Evolutionary conservation across 371 early-diverging fungal genomes (phyloP).

Genomic region (Paraphysoderma sedebokerense): DNA sequence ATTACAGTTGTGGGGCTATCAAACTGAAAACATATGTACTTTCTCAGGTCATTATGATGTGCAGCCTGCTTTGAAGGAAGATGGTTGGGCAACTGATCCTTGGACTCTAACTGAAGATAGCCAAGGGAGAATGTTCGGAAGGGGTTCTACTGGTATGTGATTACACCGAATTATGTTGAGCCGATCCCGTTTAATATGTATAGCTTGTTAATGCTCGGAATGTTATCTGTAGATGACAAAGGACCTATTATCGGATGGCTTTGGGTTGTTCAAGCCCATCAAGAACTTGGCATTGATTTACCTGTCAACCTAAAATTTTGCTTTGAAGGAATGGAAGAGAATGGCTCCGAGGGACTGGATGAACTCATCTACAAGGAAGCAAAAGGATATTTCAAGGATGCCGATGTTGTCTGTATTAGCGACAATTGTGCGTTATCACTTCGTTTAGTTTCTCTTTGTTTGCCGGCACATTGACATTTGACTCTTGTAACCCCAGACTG

Average conservation of each 20-base stretch:
- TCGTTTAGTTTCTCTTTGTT: background rate
- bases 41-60: constrained; percentile 95
- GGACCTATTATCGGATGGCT: constrained; percentile 81
- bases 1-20: background rate
- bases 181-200: no score
- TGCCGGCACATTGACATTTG: background rate
- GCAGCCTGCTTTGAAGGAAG: constrained; percentile 82
- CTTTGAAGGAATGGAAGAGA: constrained; percentile 88
- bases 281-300: constrained; percentile 66
- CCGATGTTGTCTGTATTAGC: constrained; percentile 85
- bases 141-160: constrained; percentile 61
- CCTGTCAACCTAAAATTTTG: constrained; percentile 89
- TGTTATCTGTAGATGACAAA: constrained; percentile 1
- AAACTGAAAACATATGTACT: constrained; percentile 6
- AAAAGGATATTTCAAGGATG: constrained; percentile 62
- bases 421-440: constrained; percentile 51
- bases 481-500: constrained; percentile 36
- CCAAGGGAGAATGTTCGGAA: constrained; percentile 67
- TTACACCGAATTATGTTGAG: no score
- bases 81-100: constrained; percentile 93
- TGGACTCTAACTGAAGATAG: constrained; percentile 70
- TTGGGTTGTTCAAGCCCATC: constrained; percentile 82
- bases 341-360: constrained; percentile 84
- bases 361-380: constrained; percentile 70
- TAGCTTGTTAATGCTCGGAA: background rate